Evolutionary conservation across 106 monocot species (phyloP).

Genomic region (Dioscorea dumetorum): DNA sequence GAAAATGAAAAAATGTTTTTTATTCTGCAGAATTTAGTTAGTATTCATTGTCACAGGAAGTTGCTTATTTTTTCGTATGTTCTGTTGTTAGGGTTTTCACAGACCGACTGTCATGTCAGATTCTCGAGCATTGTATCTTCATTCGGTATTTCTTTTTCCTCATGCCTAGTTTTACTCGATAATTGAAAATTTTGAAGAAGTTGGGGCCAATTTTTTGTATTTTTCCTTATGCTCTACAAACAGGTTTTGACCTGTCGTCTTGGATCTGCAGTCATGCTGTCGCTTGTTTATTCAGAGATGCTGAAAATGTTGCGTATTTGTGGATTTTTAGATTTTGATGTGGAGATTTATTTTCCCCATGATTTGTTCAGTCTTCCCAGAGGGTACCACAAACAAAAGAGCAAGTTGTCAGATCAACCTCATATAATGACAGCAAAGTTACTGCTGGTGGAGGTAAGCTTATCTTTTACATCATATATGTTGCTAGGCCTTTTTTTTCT

Average conservation of each 20-base stretch:
- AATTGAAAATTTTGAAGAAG: neutral
- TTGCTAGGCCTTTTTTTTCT: too few relatives aligned
- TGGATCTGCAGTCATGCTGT: slow-evolving; percentile 48
- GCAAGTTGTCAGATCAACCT: slow-evolving; percentile 34
- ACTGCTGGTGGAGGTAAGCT: slow-evolving; percentile 44
- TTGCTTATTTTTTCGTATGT: neutral
- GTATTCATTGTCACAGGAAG: too few relatives aligned
- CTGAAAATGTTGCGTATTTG: slow-evolving; percentile 41
- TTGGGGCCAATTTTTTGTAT: neutral
- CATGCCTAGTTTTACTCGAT: neutral
- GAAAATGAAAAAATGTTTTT: too few relatives aligned
- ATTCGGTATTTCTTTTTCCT: slow-evolving; percentile 30
- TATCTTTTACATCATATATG: neutral
- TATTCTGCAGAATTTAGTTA: too few relatives aligned
- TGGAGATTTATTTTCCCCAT: slow-evolving; percentile 51
- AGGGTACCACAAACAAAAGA: slow-evolving; percentile 52
- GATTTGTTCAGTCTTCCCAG: slow-evolving; percentile 41
- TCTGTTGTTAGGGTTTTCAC: slow-evolving; percentile 38
- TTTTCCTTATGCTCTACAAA: slow-evolving; percentile 9
- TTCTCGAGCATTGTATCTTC: slow-evolving; percentile 51
- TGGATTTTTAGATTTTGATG: slow-evolving; percentile 55
- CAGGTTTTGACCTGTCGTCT: slow-evolving; percentile 64
- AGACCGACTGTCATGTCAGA: slow-evolving; percentile 30
- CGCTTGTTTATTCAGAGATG: slow-evolving; percentile 61
- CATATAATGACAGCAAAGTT: slow-evolving; percentile 59